Base-by-base conservation (phyloP, 352 stramenopile species). In the Phytophthora pistaciae region DNA sequence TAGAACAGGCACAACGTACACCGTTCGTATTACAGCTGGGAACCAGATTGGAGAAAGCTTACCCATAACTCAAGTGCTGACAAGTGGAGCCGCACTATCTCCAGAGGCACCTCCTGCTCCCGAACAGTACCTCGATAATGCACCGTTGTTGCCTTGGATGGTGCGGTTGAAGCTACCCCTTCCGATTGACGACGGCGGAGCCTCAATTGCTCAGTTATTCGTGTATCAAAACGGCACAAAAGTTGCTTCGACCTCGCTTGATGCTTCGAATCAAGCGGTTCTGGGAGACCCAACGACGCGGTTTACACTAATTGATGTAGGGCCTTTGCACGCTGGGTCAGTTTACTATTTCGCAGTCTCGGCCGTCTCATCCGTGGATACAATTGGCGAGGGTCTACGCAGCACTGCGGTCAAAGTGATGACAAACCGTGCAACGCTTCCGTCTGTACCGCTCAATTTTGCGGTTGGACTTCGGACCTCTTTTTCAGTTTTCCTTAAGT, bases 141-240 rank as follows among this genome's bases (percentile, higher is more conserved):
- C 48, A 5, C 46, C 64, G 16, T 70, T 65, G 6, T 48, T 72
- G 40, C 9, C 44, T 18, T 82, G 88, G 53, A 83, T 50, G 9
- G 71, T 83, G 14, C 64, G 76, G 1, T 56, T 90, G 0, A 70
- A 64, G 11, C 46, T 92, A 0, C 74, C 68, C 60, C 42, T 80
- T 5, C 81, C 84, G 1, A 21, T 64, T 20, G 81, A 92, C 44
- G 72, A 72, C 21, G 84, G 84, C 33, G 80, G 80, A 10, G 48
- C 79, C 3, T n/a, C 70, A 1, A 60, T 92, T 7, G 76, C 73
- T 3, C 27, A 38, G 1, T 60, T 89, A 2, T 23, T 66, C 5
- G 44, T 92, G 9, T 90, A 85, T 54, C 83, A 83, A 66, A 68
- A 92, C 56, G 79, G 68, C 11, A 48, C 72, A 5, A 66, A 75